phyloP scores from a whole-genome alignment of 371 early-diverging fungal species.

The Circinella minor region DNA sequence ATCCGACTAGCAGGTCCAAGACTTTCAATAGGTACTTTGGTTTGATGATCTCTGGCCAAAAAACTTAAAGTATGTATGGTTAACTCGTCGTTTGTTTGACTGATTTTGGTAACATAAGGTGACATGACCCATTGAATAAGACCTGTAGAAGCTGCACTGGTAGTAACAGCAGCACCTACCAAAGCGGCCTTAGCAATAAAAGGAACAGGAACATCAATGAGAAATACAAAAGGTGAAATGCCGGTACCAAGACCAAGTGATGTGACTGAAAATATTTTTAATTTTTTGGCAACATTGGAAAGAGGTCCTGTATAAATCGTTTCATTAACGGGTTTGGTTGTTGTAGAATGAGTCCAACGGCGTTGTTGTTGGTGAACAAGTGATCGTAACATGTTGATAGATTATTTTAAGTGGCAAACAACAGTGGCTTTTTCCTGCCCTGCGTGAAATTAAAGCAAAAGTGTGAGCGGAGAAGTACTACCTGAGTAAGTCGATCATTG shows the following conservation, averaged over 20 bases:
- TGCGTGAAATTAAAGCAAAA: no score
- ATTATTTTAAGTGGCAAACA: no score
- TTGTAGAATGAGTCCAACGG: background rate
- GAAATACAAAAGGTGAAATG: conserved; percentile 64
- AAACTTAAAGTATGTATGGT: conserved; percentile 41
- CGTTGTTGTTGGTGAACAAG: background rate
- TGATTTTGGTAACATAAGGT: conserved; percentile 66
- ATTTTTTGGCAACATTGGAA: conserved; percentile 60
- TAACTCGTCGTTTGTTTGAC: conserved; percentile 32
- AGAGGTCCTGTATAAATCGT: conserved; percentile 62
- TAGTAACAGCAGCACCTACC: conserved; percentile 61
- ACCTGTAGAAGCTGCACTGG: conserved; percentile 66
- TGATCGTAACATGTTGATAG: background rate
- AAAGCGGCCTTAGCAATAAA: conserved; percentile 62
- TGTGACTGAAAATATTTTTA: conserved; percentile 67
- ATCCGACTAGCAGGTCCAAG: conserved; percentile 62
- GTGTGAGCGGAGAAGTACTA: no score
- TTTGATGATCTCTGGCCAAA: conserved; percentile 49
- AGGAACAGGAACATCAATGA: conserved; percentile 65
- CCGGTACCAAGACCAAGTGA: conserved; percentile 61
- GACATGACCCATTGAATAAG: conserved; percentile 69
- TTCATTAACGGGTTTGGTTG: conserved; percentile 9
- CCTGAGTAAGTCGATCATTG: no score
- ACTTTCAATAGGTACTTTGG: conserved; percentile 54
- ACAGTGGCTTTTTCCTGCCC: no score